Evolutionary conservation across 1,139 yeast species (phyloP), one percentile per base, ranked within the genome.

Genomic region (Suhomyces chickasaworum): DNA sequence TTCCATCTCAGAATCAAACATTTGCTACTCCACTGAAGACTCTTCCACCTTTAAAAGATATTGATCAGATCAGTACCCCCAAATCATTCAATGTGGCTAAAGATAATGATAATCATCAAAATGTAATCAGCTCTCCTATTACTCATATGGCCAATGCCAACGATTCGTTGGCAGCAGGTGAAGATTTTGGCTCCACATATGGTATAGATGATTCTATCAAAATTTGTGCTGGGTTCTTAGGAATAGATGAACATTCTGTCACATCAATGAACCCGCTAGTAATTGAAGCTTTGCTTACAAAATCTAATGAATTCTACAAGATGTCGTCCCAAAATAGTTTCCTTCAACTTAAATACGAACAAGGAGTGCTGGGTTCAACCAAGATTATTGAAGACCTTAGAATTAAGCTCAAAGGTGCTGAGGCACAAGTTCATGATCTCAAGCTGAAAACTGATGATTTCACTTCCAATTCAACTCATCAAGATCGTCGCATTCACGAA

Each of bases 331-430:
- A 81, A 51, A 71, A 75, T 40, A 63, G 80, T 17, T 67, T 80
- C 18, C 60, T 79, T 27, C 79, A 80, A 56, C 73, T 83, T 20
- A 75, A 76, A 43, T 67, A 73, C 44, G 89, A 84, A 56, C 87
- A 81, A 54, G 53, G 71, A 5, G 65, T 71, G 25, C 83, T 76
- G 46, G 54, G 30, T 8, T 43, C 46, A n/a, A 25, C 45, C 7
- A 53, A 51, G 20, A 20, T 37, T 7, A 47, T 57, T 5, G 56
- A 56, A 7, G 55, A 46, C 18, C 51, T 53, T 32, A 56, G 52
- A 21, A 9, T 29, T 3, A 51, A 49, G 41, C 49, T 51, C 34
- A 54, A 48, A 12, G 35, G 39, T 8, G 38, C 53, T 4, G 57
- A 57, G 36, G 46, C 44, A 13, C 45, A 48, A 22, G 31, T 50